These are phyloP conservation scores for Acanthamoeba sp. DNA, from an alignment of 208 protist species.

Conservation along the genomic window DNA sequence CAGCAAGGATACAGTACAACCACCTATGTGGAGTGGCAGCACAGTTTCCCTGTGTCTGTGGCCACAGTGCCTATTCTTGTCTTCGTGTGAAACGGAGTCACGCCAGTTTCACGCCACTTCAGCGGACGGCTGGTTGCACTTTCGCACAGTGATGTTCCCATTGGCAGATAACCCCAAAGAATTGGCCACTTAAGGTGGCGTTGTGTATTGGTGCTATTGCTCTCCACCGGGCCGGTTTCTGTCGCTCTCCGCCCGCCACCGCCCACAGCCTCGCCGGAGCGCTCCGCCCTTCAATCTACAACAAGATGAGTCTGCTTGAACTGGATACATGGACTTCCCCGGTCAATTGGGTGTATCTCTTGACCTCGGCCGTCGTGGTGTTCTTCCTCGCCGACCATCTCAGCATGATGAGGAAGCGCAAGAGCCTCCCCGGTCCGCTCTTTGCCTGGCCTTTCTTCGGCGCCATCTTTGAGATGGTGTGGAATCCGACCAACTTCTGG, in stretches of 20 bases:
- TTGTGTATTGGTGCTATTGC: too few relatives aligned
- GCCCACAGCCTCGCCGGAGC: background rate
- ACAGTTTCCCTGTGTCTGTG: too few relatives aligned
- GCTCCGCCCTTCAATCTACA: background rate
- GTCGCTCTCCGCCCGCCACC: background rate
- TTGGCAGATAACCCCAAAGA: too few relatives aligned
- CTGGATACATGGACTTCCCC: slow-evolving; percentile 49
- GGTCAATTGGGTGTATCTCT: slow-evolving; percentile 45
- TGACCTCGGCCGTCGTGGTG: slow-evolving; percentile 40
- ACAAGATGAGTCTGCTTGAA: slow-evolving; percentile 37
- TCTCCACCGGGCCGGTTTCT: too few relatives aligned
- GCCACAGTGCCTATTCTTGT: too few relatives aligned
- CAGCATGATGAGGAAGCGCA: slow-evolving; percentile 74
- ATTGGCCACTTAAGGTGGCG: too few relatives aligned
- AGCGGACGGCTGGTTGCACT: too few relatives aligned
- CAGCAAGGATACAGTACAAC: too few relatives aligned
- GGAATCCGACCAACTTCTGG: slow-evolving; percentile 83
- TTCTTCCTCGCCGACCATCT: slow-evolving; percentile 73
- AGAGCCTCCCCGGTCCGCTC: slow-evolving; percentile 81
- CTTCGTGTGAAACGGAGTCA: too few relatives aligned
- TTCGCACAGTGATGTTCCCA: too few relatives aligned
- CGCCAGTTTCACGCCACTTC: too few relatives aligned
- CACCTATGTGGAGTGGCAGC: too few relatives aligned
- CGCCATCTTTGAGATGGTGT: slow-evolving; percentile 86
- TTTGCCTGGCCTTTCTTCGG: slow-evolving; percentile 85